Evolutionary conservation across 768 basidiomycete species (phyloP).

Genomic region (Filobasidium floriforme): DNA sequence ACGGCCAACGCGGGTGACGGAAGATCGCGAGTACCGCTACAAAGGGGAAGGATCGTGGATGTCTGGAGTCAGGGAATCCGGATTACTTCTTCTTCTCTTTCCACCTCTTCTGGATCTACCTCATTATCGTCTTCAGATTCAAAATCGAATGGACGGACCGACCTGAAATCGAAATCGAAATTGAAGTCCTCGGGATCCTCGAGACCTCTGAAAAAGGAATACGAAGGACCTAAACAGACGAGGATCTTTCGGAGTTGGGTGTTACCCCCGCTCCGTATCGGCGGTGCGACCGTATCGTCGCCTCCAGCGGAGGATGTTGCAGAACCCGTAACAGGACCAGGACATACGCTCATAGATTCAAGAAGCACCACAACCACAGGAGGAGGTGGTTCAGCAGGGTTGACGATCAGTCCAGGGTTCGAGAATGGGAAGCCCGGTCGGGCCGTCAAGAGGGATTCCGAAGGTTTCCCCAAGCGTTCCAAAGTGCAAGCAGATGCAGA

Average conservation of each 20-base stretch:
- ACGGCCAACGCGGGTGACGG: too few relatives aligned
- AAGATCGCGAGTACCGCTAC: neutral
- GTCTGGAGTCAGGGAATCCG: constrained; percentile 40
- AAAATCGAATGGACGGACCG: too few relatives aligned
- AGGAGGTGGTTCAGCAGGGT: too few relatives aligned
- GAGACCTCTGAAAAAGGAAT: too few relatives aligned
- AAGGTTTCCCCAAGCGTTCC: neutral
- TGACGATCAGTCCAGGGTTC: neutral
- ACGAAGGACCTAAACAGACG: constrained; percentile 15
- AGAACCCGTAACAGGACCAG: neutral
- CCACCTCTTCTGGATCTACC: too few relatives aligned
- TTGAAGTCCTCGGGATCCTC: neutral
- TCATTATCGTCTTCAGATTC: too few relatives aligned
- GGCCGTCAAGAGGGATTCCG: neutral
- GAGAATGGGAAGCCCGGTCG: neutral
- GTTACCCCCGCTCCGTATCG: neutral
- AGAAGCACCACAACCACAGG: too few relatives aligned
- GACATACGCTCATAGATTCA: too few relatives aligned
- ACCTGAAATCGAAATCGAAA: too few relatives aligned
- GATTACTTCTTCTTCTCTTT: too few relatives aligned
- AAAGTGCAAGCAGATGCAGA: too few relatives aligned
- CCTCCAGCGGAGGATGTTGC: neutral
- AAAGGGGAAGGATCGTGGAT: constrained; percentile 21
- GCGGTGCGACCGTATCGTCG: neutral
- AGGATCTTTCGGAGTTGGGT: constrained; percentile 18